Evolutionary conservation across 1,139 yeast genomes (phyloP).

Genomic region (Meyerozyma smithsonii): DNA sequence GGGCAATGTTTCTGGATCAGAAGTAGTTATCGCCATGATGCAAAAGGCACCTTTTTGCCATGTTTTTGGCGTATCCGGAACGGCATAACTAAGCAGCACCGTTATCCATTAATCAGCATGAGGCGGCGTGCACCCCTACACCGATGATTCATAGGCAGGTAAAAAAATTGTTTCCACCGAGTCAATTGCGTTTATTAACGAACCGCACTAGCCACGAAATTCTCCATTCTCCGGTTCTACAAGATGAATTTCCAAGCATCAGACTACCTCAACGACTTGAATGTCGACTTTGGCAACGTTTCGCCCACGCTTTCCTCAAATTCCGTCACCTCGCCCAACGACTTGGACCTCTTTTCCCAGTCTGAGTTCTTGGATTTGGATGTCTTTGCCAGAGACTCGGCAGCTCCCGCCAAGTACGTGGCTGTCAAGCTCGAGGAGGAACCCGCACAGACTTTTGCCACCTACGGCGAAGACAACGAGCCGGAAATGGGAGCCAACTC

Average conservation of each 20-base stretch:
- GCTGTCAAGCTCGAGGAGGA: constrained; percentile 7
- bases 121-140: constrained; percentile 1
- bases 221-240: background rate
- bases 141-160: background rate
- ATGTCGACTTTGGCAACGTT: constrained; percentile 3
- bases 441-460: constrained; percentile 8
- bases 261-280: constrained; percentile 2
- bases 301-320: background rate
- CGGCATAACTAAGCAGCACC: no score
- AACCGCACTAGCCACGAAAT: no score
- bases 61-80: no score
- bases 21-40: no score
- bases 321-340: constrained; percentile 18
- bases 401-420: constrained; percentile 9
- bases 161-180: background rate
- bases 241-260: constrained; percentile 1
- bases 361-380: constrained; percentile 47
- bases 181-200: background rate
- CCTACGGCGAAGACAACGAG: constrained; percentile 12
- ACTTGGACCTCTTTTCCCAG: constrained; percentile 42
- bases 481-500: constrained; percentile 7
- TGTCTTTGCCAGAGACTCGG: constrained; percentile 27
- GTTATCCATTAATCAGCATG: constrained; percentile 1
- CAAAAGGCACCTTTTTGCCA: no score
- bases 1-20: background rate